phyloP scores from a whole-genome alignment of 768 basidiomycete species.

The Leccinum uliginosum region DNA sequence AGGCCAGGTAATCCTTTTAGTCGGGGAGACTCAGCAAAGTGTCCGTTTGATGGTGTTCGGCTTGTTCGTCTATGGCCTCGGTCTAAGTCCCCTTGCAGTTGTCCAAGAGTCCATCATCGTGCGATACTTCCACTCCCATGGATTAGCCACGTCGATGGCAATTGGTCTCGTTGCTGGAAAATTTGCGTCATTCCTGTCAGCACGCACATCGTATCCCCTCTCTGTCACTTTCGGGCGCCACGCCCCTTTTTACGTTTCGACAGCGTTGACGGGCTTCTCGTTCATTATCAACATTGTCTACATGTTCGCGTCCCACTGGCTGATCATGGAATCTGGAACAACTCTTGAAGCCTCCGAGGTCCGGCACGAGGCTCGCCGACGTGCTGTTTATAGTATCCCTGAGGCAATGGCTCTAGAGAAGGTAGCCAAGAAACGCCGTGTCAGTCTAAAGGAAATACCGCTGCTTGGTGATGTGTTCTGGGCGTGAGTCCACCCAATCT shows the following conservation, averaged over 20 bases:
- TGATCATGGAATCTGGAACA: conserved; percentile 55
- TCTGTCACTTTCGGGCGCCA: conserved; percentile 60
- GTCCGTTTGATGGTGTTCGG: conserved; percentile 72
- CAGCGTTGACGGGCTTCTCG: conserved; percentile 58
- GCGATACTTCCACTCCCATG: conserved; percentile 73
- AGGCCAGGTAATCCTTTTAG: conserved; percentile 65
- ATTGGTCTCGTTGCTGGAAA: conserved; percentile 84
- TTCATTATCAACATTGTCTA: conserved; percentile 68
- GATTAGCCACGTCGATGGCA: conserved; percentile 72
- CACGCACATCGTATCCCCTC: conserved; percentile 73
- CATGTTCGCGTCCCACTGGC: conserved; percentile 58
- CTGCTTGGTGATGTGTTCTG: conserved; percentile 75
- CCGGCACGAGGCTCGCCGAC: conserved; percentile 47
- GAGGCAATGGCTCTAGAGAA: conserved; percentile 61
- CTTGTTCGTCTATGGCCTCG: conserved; percentile 75
- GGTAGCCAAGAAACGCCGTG: conserved; percentile 62
- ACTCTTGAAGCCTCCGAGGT: conserved; percentile 64
- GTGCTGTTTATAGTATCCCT: conserved; percentile 41
- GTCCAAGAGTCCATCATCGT: conserved; percentile 84
- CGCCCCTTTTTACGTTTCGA: conserved; percentile 72
- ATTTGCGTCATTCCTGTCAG: conserved; percentile 70
- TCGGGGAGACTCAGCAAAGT: conserved; percentile 56
- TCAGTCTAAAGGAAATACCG: conserved; percentile 55
- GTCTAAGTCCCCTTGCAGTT: conserved; percentile 75
- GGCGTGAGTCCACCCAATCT: conserved; percentile 45